Evolutionary conservation across 306 rosid genomes (phyloP).

Genomic region (Vigna reflexopilosa): DNA sequence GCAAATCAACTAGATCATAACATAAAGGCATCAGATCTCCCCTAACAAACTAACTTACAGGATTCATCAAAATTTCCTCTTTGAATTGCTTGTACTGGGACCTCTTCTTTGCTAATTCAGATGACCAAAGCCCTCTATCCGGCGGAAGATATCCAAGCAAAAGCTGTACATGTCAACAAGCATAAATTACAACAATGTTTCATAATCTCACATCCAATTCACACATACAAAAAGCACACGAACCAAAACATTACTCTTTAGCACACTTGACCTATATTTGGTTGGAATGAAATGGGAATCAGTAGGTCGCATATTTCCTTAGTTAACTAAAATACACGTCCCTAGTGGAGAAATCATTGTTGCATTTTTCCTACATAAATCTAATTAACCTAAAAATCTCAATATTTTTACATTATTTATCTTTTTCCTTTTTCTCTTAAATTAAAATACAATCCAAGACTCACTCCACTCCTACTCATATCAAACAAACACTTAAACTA

Average conservation of each 20-base stretch:
- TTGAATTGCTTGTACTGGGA: conserved; percentile 91
- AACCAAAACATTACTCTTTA: conserved; percentile 1
- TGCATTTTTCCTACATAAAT: neutral
- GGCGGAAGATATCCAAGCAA: conserved; percentile 88
- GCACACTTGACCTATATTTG: neutral
- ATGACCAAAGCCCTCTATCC: conserved; percentile 83
- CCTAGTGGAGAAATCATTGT: neutral
- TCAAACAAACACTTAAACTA: neutral
- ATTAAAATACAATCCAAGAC: neutral
- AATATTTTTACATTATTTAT: neutral
- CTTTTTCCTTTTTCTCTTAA: neutral
- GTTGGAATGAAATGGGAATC: neutral
- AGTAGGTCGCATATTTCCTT: neutral
- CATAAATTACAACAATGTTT: conserved; percentile 29
- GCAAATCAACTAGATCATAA: neutral
- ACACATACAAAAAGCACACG: conserved; percentile 25
- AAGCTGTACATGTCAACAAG: conserved; percentile 62
- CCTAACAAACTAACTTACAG: conserved; percentile 69
- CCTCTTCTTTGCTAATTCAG: conserved; percentile 92
- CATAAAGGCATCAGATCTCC: conserved; percentile 9
- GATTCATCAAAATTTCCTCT: conserved; percentile 94
- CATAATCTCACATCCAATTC: conserved; percentile 22
- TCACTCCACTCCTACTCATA: conserved; percentile 26
- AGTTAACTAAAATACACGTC: neutral
- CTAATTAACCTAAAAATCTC: conserved; percentile 19